Base-by-base conservation (phyloP, 1,284 basidiomycete species). In the Veloboletus limbatus region DNA sequence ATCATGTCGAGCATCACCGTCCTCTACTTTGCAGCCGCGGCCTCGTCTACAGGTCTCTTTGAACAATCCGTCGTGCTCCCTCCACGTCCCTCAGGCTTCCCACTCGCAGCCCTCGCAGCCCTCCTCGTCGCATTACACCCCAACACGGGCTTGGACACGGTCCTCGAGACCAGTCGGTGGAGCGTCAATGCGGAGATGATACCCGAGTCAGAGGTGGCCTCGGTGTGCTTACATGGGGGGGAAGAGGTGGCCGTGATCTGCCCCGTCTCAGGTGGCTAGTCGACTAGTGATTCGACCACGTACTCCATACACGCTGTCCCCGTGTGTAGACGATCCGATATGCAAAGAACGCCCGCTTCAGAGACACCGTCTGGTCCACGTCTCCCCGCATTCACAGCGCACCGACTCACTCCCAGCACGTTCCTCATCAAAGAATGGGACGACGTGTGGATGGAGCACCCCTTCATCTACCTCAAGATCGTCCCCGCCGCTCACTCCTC, bases 171-270 rank as follows among this genome's bases (percentile, higher is more conserved):
- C 31, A 85, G 82, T 55, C 76, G 77, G 58, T 90, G 88, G 87
- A 87, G 85, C 59, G 83, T 91, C 4, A 72, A 90, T 58, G 83
- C 78, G 43, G 87, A 88, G 64, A 88, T 89, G 84, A 76, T 89
- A 10, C 79, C 83, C n/a, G 74, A 82, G 49, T 71, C 74, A 3
- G 66, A 71, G 10, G 56, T 59, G 9, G 30, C 3, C 6, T 49
- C 63, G 8, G 67, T 76, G n/a, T 46, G 70, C 11, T 62, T 92
- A 35, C 73, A 66, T 31, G 85, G 85, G 8, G 88, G 87, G 11
- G 86, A 92, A 62, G 84, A 88, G 56, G 79, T 91, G 4, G 88
- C 83, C 17, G 74, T 90, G 25, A 91, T 92, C 38, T 87, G 85
- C 54, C 89, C 87, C 6, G 88, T 92, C 1, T 88, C 85, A 44